Conservation (phyloP, 495 filamentous ascomycete species). For the Talaromyces trachyspermus region DNA sequence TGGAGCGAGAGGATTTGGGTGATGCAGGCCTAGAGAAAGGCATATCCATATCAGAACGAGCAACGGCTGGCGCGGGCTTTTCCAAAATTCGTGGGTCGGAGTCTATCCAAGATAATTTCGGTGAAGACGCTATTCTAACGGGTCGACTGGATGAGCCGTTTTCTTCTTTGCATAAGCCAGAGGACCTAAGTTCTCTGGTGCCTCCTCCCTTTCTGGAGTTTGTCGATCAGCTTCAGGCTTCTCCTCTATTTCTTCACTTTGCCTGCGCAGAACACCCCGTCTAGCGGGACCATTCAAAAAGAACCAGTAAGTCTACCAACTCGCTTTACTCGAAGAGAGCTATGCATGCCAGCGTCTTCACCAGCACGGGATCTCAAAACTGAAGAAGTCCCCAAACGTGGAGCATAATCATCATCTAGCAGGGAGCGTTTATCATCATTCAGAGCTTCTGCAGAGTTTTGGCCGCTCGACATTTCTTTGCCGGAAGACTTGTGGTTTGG, state of each 20-base stretch:
- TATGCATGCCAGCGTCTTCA: constrained; percentile 54
- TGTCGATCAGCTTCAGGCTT: constrained; percentile 12
- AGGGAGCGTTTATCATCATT: constrained; percentile 37
- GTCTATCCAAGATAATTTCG: constrained; percentile 41
- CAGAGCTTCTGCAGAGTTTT: constrained; percentile 34
- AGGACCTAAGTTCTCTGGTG: no score
- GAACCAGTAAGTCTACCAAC: constrained; percentile 62
- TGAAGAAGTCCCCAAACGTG: constrained; percentile 44
- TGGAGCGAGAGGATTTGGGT: constrained; percentile 34
- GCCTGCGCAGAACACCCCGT: constrained; percentile 57
- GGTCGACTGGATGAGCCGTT: constrained; percentile 1
- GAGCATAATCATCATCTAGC: constrained; percentile 35
- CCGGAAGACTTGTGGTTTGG: constrained; percentile 31
- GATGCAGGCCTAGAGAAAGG: constrained; percentile 34
- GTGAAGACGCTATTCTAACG: constrained; percentile 27
- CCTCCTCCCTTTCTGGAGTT: constrained; percentile 10
- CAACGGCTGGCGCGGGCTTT: constrained; percentile 20
- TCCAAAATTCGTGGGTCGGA: constrained; percentile 26
- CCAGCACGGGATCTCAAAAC: constrained; percentile 38
- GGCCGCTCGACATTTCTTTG: constrained; percentile 25
- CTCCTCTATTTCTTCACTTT: constrained; percentile 64
- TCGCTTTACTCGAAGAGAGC: constrained; percentile 66
- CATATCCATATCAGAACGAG: constrained; percentile 20
- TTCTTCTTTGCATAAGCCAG: constrained; percentile 1
- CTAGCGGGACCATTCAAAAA: constrained; percentile 70